Percentiles rank a stretch among this genome's conserved stretches.
Evolutionary conservation across 805 yeast species (phyloP).

Genomic region (Suhomyces emberorum): DNA sequence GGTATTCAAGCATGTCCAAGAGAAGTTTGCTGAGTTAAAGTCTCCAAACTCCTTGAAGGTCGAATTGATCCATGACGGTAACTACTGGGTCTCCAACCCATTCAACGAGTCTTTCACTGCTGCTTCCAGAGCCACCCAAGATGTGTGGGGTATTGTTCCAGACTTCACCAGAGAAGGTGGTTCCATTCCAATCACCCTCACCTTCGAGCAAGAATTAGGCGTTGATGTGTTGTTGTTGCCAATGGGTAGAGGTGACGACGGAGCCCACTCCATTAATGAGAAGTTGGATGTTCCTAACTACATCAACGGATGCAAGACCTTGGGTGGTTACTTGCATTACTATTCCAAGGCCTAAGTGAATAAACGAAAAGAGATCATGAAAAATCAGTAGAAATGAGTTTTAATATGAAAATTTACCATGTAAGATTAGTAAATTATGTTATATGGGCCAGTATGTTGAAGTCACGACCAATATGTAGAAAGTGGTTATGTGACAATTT

Average conservation of each 20-base stretch:
- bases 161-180: slow-evolving; percentile 99
- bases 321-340: slow-evolving; percentile 91
- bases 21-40: slow-evolving; percentile 59
- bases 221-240: slow-evolving; percentile 88
- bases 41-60: slow-evolving; percentile 75
- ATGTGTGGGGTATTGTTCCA: slow-evolving; percentile 93
- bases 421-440: not conserved
- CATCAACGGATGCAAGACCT: slow-evolving; percentile 88
- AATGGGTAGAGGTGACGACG: slow-evolving; percentile 98
- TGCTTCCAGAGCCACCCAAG: slow-evolving; percentile 89
- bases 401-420: not conserved
- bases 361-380: too few relatives aligned
- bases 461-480: too few relatives aligned
- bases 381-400: not conserved
- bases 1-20: slow-evolving; percentile 68
- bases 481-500: too few relatives aligned
- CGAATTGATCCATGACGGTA: slow-evolving; percentile 90
- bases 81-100: slow-evolving; percentile 95
- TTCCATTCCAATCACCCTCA: slow-evolving; percentile 93
- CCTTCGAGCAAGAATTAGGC: slow-evolving; percentile 84
- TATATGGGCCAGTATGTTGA: too few relatives aligned
- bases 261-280: slow-evolving; percentile 98
- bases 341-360: slow-evolving; percentile 38
- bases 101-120: slow-evolving; percentile 90
- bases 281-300: slow-evolving; percentile 86